phyloP scores from a whole-genome alignment of 2,329 filamentous ascomycete species.

The Cladosporium sp. region DNA sequence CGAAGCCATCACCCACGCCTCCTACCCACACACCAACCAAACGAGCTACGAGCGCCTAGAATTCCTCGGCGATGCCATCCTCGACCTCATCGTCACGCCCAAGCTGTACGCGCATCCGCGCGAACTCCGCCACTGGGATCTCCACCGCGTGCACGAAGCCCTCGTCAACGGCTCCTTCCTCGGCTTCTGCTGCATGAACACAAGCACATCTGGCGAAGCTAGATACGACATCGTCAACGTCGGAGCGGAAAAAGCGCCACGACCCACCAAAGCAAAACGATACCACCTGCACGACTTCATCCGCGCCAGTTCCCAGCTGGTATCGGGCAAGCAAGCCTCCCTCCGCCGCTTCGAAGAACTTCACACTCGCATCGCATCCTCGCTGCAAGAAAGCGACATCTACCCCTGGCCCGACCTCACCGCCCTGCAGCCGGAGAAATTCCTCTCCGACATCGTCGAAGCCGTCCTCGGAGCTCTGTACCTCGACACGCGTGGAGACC shows the following conservation, averaged over 20 bases:
- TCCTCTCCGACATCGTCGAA: slow-evolving; percentile 81
- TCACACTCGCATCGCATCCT: slow-evolving; percentile 46
- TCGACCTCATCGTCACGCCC: slow-evolving; percentile 71
- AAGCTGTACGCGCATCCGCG: slow-evolving; percentile 52
- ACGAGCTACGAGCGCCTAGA: too few species aligned
- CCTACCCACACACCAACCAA: slow-evolving; percentile 22
- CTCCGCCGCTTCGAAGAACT: slow-evolving; percentile 46
- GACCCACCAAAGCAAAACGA: neutral
- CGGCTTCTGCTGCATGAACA: slow-evolving; percentile 68
- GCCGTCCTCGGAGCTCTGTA: slow-evolving; percentile 76
- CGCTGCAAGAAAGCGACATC: slow-evolving; percentile 45
- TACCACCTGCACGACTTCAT: slow-evolving; percentile 30
- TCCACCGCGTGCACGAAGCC: slow-evolving; percentile 73
- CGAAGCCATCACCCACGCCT: slow-evolving; percentile 74
- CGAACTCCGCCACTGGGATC: slow-evolving; percentile 51
- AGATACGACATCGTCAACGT: slow-evolving; percentile 21
- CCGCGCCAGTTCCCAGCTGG: slow-evolving; percentile 39
- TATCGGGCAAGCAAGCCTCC: slow-evolving; percentile 42
- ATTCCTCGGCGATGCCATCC: slow-evolving; percentile 82
- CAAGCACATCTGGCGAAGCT: slow-evolving; percentile 33
- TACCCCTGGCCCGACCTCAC: slow-evolving; percentile 78
- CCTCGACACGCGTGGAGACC: slow-evolving; percentile 65
- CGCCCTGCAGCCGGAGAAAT: slow-evolving; percentile 65
- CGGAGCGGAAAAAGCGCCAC: too few species aligned
- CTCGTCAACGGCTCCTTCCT: slow-evolving; percentile 79